Percentiles rank a stretch among this genome's conserved stretches.
Evolutionary conservation across 148 eudicot genomes (phyloP).

Genomic region (Amaranthus cruentus): DNA sequence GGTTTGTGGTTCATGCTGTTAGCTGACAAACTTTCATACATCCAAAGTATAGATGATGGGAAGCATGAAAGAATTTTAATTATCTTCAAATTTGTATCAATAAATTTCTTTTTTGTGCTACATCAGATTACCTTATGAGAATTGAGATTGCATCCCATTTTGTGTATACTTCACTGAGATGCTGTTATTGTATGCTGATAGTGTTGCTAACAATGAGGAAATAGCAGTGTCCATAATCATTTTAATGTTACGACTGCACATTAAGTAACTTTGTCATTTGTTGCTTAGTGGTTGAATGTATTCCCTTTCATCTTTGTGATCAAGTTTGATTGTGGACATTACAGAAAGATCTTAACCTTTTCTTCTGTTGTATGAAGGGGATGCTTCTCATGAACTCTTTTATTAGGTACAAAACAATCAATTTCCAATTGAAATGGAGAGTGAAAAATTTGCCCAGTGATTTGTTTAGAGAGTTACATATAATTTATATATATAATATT

Average conservation of each 20-base stretch:
- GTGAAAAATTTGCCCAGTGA: too few species aligned
- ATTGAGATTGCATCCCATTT: neutral
- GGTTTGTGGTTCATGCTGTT: constrained; percentile 10
- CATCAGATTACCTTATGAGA: constrained; percentile 1
- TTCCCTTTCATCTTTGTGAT: too few species aligned
- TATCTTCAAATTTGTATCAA: neutral
- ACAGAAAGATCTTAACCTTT: too few species aligned
- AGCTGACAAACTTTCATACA: constrained; percentile 7
- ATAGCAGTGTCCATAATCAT: neutral
- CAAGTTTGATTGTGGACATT: too few species aligned
- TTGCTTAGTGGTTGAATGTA: too few species aligned
- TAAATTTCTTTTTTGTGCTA: neutral
- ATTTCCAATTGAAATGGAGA: too few species aligned
- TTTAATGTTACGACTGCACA: neutral
- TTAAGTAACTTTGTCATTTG: too few species aligned
- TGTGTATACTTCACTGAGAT: neutral
- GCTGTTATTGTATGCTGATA: neutral
- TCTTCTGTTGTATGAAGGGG: too few species aligned
- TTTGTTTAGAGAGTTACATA: too few species aligned
- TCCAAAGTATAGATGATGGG: neutral
- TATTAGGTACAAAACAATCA: too few species aligned
- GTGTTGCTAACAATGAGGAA: neutral
- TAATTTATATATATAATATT: too few species aligned
- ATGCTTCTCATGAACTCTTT: too few species aligned
- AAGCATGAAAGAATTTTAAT: neutral